Base-by-base conservation (phyloP, 768 basidiomycete species). In the Leucosporidium scottii region DNA sequence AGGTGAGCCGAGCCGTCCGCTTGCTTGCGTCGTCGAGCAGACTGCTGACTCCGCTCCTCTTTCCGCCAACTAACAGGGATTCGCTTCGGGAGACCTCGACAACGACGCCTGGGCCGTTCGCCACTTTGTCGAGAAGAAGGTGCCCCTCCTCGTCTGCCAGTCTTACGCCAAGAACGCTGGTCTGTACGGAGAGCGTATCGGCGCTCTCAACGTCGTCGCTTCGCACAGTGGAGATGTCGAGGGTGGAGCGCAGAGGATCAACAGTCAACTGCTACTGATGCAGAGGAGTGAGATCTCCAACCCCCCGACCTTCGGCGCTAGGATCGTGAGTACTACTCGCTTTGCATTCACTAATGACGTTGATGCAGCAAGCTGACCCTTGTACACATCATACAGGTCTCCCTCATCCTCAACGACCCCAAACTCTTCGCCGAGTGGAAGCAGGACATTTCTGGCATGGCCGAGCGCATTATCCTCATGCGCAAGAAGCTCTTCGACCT, bases 141-240 rank as follows among this genome's bases (percentile, higher is more conserved):
- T 81, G 88, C 93, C 76, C 79, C 93, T 74, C 89, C 93, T 34
- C 84, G 73, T 98, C 30, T 84, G 89, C 71, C 96, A 99, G 78
- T 93, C 90, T 48, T 99, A 96, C 79, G 96, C 96, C 49, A 99
- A 99, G 84, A 98, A 98, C 83, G 94, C 97, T 87, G 96, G 96
- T 62, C 84, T 99, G 51, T 99, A 99, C 78, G 94, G 93, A 67
- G 96, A 98, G 81, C 93, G 96, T 74, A 91, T 92, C 66, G 96
- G 96, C n/a, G 88, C 90, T 7, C 93, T 99, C 82, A 94, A 93
- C 23, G 78, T 99, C 75, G 79, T 81, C 53, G 70, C 70, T 25
- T n/a, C 61, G 27, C 49, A 56, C 27, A 55, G 68, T 2, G 75
- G 85, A 84, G 61, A 86, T 85, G 25, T 76, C 81, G 62, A 83